Evolutionary conservation across 106 monocot species (phyloP).

Genomic region (Dendrobium nobile): DNA sequence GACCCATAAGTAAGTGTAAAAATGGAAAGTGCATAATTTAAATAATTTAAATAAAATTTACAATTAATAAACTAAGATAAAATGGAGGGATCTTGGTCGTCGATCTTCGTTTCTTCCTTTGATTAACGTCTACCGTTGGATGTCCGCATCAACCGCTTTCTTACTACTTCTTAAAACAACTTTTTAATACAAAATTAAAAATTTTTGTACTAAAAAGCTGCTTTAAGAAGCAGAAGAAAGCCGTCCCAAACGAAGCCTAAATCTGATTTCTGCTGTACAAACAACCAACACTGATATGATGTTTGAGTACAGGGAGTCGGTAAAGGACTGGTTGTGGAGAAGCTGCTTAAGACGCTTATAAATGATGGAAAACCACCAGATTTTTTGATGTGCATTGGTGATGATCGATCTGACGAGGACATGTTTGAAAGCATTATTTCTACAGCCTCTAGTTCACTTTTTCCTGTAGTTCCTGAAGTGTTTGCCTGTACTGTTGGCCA

Average conservation of each 20-base stretch:
- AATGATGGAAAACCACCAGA: neutral
- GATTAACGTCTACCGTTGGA: too few relatives aligned
- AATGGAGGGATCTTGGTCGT: too few relatives aligned
- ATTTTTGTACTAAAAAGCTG: too few relatives aligned
- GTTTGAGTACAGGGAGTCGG: slow-evolving; percentile 1
- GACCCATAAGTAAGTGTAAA: too few relatives aligned
- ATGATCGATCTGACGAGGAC: slow-evolving; percentile 50
- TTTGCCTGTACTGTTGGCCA: slow-evolving; percentile 57
- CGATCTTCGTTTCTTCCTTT: too few relatives aligned
- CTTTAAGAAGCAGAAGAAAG: too few relatives aligned
- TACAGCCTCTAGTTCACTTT: slow-evolving; percentile 8
- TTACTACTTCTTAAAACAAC: too few relatives aligned
- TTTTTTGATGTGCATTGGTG: neutral
- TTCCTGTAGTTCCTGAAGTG: slow-evolving; percentile 30
- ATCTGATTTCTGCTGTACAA: neutral
- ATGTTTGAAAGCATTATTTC: slow-evolving; percentile 47
- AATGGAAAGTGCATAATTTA: too few relatives aligned
- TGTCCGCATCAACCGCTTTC: too few relatives aligned
- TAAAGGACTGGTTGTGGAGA: slow-evolving; percentile 1
- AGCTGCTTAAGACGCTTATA: neutral
- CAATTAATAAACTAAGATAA: too few relatives aligned
- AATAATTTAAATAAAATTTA: too few relatives aligned
- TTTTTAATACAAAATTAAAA: too few relatives aligned
- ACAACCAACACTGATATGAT: neutral
- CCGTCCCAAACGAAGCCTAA: neutral